phyloP scores from a whole-genome alignment of 371 early-diverging fungal genomes.

The Apophysomyces ossiformis region DNA sequence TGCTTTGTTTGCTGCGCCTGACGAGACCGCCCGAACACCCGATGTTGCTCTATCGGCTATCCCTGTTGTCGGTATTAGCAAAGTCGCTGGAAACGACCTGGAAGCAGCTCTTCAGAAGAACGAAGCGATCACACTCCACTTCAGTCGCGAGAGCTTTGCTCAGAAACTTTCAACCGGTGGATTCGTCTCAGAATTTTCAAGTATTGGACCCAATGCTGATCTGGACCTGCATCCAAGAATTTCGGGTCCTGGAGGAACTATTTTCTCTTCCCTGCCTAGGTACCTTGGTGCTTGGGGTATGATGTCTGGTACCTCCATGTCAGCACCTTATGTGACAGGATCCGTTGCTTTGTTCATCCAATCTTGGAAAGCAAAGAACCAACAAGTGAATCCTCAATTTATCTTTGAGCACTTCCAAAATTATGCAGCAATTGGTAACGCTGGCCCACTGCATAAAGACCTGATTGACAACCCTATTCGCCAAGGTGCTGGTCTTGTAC shows the following conservation, averaged over 20 bases:
- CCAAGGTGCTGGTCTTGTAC: constrained; percentile 82
- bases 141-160: not conserved
- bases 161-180: constrained; percentile 22
- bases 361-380: constrained; percentile 29
- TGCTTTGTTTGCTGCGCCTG: not conserved
- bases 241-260: constrained; percentile 62
- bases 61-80: not conserved
- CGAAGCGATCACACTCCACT: not conserved
- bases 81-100: not conserved
- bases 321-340: constrained; percentile 73
- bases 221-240: constrained; percentile 42
- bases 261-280: constrained; percentile 56
- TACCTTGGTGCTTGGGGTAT: constrained; percentile 44
- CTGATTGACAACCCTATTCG: constrained; percentile 44
- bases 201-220: constrained; percentile 27
- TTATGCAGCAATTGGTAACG: constrained; percentile 39
- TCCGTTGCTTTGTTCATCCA: constrained; percentile 63
- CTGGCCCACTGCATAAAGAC: constrained; percentile 25
- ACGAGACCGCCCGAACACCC: not conserved
- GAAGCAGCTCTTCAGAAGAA: not conserved
- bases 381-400: constrained; percentile 12
- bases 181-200: constrained; percentile 33
- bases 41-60: not conserved
- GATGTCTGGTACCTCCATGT: constrained; percentile 41
- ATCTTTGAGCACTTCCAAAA: constrained; percentile 52